These are phyloP conservation scores for Penicillium crystallinum DNA, from an alignment of 495 filamentous ascomycete species.

Conservation along the genomic window DNA sequence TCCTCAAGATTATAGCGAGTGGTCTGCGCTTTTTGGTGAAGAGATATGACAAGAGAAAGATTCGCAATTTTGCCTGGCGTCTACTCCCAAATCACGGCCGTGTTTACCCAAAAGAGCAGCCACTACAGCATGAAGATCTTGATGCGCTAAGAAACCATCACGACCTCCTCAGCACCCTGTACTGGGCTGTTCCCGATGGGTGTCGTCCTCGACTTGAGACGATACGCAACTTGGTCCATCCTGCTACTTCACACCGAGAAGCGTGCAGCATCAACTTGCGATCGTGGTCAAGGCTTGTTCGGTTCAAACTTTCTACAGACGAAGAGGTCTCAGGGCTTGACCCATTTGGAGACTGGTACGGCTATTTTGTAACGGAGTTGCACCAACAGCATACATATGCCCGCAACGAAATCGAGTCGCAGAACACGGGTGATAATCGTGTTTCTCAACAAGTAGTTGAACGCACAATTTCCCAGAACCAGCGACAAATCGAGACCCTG, in stretches of 20 bases:
- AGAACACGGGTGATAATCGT: slow-evolving; percentile 37
- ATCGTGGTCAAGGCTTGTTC: slow-evolving; percentile 73
- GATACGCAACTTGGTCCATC: slow-evolving; percentile 73
- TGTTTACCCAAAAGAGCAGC: slow-evolving; percentile 77
- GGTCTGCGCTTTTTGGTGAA: slow-evolving; percentile 58
- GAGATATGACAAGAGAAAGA: slow-evolving; percentile 61
- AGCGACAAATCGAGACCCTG: slow-evolving; percentile 55
- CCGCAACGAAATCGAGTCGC: slow-evolving; percentile 56
- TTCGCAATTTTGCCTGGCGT: slow-evolving; percentile 70
- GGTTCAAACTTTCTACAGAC: slow-evolving; percentile 63
- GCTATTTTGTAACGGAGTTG: slow-evolving; percentile 51
- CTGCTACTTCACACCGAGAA: slow-evolving; percentile 74
- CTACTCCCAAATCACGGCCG: slow-evolving; percentile 86
- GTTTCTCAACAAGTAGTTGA: slow-evolving; percentile 50
- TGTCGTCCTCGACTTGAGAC: slow-evolving; percentile 64
- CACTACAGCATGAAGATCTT: slow-evolving; percentile 68
- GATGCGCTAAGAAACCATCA: slow-evolving; percentile 88
- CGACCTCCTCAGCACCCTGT: slow-evolving; percentile 84
- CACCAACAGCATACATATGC: slow-evolving; percentile 54
- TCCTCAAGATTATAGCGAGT: slow-evolving; percentile 76
- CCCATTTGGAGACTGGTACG: slow-evolving; percentile 66
- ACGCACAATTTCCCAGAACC: slow-evolving; percentile 53
- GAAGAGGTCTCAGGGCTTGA: slow-evolving; percentile 48
- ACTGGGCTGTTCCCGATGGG: slow-evolving; percentile 72
- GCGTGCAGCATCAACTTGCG: slow-evolving; percentile 78